Evolutionary conservation across 208 protist genomes (phyloP).

Genomic region (Acanthamoeba healyi): DNA sequence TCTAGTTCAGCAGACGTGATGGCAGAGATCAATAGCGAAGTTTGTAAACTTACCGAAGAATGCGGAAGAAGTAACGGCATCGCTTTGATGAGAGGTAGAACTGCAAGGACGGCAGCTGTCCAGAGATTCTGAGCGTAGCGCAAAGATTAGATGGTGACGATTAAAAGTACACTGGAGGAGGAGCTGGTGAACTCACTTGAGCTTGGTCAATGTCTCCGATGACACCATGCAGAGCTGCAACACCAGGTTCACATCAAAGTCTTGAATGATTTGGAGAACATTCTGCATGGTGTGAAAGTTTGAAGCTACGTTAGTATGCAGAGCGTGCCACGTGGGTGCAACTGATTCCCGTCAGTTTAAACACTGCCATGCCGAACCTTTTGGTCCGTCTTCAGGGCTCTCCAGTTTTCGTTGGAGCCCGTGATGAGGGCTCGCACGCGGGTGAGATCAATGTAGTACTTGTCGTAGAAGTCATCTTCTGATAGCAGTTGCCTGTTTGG

Average conservation of each 20-base stretch:
- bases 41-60: background rate
- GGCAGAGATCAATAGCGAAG: background rate
- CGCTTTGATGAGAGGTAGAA: slow-evolving; percentile 50
- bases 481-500: background rate
- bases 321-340: no score
- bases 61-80: slow-evolving; percentile 64
- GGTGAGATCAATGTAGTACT: slow-evolving; percentile 32
- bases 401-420: background rate
- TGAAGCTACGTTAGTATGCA: background rate
- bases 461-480: slow-evolving; percentile 68
- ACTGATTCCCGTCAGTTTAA: background rate
- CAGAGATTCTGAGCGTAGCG: slow-evolving; percentile 21
- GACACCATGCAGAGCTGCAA: slow-evolving; percentile 50
- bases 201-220: slow-evolving; percentile 50
- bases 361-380: background rate
- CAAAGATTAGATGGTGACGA: no score
- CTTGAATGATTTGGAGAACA: slow-evolving; percentile 54
- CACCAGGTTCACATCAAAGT: slow-evolving; percentile 53
- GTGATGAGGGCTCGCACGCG: slow-evolving; percentile 52
- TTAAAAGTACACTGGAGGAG: no score
- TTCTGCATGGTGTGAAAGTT: background rate
- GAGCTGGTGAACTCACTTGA: slow-evolving; percentile 33
- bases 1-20: background rate
- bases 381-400: background rate
- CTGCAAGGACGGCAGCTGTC: slow-evolving; percentile 32